These are phyloP conservation scores for Teratosphaeria gauchensis DNA, from an alignment of 2,329 filamentous ascomycete species.

Conservation along the genomic window DNA sequence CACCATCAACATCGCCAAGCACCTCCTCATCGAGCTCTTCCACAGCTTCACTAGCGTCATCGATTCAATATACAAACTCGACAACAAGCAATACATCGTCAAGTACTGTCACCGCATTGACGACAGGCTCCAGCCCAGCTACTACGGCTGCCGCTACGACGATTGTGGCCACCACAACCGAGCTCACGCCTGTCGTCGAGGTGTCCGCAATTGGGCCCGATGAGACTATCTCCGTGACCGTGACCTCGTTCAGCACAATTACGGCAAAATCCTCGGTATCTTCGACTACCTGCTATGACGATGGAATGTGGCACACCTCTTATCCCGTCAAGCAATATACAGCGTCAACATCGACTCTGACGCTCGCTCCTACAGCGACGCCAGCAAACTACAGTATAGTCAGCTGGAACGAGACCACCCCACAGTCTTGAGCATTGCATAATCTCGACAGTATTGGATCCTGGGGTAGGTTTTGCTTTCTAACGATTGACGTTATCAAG, in stretches of 20 bases:
- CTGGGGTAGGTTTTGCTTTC: not conserved
- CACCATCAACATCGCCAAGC: not conserved
- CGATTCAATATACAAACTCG: not conserved
- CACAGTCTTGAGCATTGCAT: not conserved
- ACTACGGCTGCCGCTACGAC: not conserved
- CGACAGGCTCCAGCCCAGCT: not conserved
- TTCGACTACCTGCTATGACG: conserved; percentile 30
- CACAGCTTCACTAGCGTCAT: not conserved
- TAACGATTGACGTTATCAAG: not conserved
- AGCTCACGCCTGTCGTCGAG: not conserved
- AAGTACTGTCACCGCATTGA: not conserved
- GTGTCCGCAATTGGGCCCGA: not conserved
- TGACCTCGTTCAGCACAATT: conserved; percentile 1
- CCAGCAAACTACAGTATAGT: conserved; percentile 1
- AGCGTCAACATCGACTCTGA: not conserved
- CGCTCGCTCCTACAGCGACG: not conserved
- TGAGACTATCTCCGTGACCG: not conserved
- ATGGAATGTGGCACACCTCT: conserved; percentile 37
- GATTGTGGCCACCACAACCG: not conserved
- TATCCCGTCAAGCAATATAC: conserved; percentile 19
- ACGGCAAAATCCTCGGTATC: conserved; percentile 10
- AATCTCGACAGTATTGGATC: not conserved
- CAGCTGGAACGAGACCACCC: conserved; percentile 3
- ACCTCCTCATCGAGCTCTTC: not conserved
- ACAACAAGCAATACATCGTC: not conserved